Conservation (phyloP, 1,284 basidiomycete species). For the Melanopsichium pennsylvanicum region DNA sequence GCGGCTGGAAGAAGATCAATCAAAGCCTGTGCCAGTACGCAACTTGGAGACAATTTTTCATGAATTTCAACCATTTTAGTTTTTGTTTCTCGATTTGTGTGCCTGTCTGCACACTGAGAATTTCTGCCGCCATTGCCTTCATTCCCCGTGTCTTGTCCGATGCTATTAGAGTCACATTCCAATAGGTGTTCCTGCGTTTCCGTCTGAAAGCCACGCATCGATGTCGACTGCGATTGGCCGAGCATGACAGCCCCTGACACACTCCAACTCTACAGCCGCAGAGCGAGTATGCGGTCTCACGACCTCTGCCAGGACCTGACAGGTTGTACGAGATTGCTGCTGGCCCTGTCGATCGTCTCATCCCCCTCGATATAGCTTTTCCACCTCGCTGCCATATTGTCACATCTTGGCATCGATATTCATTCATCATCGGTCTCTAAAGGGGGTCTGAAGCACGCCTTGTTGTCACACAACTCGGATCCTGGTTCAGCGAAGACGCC, state of each 20-base stretch:
- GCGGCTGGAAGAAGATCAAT: too few relatives aligned
- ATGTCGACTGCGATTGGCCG: neutral
- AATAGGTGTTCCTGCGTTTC: conserved; percentile 1
- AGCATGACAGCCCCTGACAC: neutral
- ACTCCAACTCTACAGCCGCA: too few relatives aligned
- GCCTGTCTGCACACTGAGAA: too few relatives aligned
- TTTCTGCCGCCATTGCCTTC: neutral
- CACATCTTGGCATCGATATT: neutral
- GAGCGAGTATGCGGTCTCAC: too few relatives aligned
- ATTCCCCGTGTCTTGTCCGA: too few relatives aligned
- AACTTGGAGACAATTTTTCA: neutral
- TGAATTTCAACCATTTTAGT: neutral
- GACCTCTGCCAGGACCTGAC: conserved; percentile 11
- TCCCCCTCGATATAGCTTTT: neutral
- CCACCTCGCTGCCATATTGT: neutral
- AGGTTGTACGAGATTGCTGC: neutral
- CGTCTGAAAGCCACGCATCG: neutral
- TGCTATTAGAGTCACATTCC: too few relatives aligned
- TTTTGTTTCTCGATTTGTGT: neutral
- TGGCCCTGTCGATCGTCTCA: conserved; percentile 12
- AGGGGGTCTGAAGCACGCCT: too few relatives aligned
- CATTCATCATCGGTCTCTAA: too few relatives aligned
- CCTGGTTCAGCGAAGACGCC: too few relatives aligned
- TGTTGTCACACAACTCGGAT: too few relatives aligned
- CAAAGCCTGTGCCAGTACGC: too few relatives aligned